Conservation (phyloP, 345 rosid genomes). For the Populus davidiana region DNA sequence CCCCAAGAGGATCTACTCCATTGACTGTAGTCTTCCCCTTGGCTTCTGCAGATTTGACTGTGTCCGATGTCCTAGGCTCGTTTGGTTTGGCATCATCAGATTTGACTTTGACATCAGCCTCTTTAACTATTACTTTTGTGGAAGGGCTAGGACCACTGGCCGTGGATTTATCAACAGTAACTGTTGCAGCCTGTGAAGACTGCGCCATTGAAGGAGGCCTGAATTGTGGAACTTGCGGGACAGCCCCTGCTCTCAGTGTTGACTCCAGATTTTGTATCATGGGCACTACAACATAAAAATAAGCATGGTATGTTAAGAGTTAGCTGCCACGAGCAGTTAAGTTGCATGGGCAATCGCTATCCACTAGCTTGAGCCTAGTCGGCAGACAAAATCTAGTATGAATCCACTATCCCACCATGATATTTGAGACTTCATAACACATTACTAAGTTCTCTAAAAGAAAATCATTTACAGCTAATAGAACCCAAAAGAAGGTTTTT, state of each 20-base stretch:
- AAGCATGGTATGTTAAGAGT: background rate
- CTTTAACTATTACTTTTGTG: conserved; percentile 1
- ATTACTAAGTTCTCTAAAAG: no score
- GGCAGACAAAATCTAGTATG: background rate
- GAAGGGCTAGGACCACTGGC: conserved; percentile 12
- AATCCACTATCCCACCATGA: background rate
- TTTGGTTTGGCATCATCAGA: conserved; percentile 20
- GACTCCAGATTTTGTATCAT: conserved; percentile 84
- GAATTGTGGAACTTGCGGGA: conserved; percentile 86
- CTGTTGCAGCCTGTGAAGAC: conserved; percentile 21
- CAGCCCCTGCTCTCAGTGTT: conserved; percentile 77
- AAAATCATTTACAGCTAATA: no score
- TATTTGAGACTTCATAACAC: no score
- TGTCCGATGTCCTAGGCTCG: conserved; percentile 13
- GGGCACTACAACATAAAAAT: conserved; percentile 59
- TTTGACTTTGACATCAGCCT: conserved; percentile 5
- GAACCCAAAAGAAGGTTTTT: no score
- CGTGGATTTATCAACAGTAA: conserved; percentile 20
- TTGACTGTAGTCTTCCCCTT: conserved; percentile 20
- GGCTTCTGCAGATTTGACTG: conserved; percentile 29
- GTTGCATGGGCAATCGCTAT: no score
- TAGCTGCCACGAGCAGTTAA: no score
- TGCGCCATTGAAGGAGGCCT: conserved; percentile 39
- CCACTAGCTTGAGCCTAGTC: background rate
- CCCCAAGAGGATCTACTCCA: conserved; percentile 58